These are phyloP conservation scores for Suillus placidus DNA, from an alignment of 768 basidiomycete species.

Conservation along the genomic window DNA sequence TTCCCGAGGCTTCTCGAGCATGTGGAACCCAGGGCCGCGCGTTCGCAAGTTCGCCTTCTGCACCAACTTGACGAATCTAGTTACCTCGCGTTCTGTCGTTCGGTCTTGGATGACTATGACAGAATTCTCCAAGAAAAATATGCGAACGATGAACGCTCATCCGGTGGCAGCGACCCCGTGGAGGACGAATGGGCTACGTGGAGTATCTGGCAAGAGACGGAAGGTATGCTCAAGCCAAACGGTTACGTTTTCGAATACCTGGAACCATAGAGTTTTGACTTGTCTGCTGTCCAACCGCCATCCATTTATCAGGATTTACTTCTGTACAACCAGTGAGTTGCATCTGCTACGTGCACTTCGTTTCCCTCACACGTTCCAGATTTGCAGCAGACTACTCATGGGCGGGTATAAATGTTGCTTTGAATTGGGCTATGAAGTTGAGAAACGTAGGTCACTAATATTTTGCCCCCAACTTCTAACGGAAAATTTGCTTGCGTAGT, in stretches of 20 bases:
- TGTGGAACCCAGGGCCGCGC: too few relatives aligned
- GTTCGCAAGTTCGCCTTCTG: too few relatives aligned
- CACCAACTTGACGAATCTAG: not conserved
- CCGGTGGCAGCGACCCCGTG: too few relatives aligned
- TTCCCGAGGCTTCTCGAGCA: conserved; percentile 1
- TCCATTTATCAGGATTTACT: conserved; percentile 5
- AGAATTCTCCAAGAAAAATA: too few relatives aligned
- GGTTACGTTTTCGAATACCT: conserved; percentile 7
- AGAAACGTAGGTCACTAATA: not conserved
- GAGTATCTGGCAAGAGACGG: too few relatives aligned
- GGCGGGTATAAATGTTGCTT: not conserved
- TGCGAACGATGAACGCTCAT: too few relatives aligned
- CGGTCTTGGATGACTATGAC: too few relatives aligned
- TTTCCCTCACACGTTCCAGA: not conserved
- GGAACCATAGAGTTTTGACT: not conserved
- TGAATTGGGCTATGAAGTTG: not conserved
- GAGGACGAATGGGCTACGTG: too few relatives aligned
- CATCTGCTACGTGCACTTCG: not conserved
- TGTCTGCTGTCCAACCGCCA: not conserved
- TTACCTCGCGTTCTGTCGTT: not conserved
- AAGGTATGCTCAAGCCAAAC: too few relatives aligned
- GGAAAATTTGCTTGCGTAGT: too few relatives aligned
- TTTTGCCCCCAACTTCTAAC: too few relatives aligned
- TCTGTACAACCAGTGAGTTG: conserved; percentile 5
- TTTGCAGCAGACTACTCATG: conserved; percentile 3